Evolutionary conservation across 305 asterid genomes (phyloP), one percentile per base, ranked within the genome.

Genomic region (Andrographis paniculata): DNA sequence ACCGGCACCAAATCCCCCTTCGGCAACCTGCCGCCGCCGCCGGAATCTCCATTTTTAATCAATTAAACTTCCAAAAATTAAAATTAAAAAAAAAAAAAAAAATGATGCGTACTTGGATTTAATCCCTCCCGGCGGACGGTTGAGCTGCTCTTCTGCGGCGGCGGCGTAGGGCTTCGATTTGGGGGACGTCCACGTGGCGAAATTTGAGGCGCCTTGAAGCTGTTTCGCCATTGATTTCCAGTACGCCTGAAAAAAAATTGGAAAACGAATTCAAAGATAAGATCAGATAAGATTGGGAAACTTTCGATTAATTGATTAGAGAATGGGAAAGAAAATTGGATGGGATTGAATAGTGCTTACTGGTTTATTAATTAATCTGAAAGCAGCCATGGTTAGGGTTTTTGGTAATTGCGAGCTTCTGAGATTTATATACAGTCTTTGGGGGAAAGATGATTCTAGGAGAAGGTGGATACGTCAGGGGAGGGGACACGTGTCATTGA

Each of bases 1-100:
- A 84, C 81, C 20, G 97, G 93, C 14, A 67, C 60, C 7, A 52
- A 66, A 4, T 67, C 92, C 3, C 81, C 88, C 72, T 58, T 75
- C 2, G 59, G 17, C 1, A 42, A 9, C 77, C 84, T 73, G 44
- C 8, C 8, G 12, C 9, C 33, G n/a, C 38, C 4, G n/a, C 12
- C 12, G 14, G 12, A 33, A 5, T 33, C 13, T 2, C 4, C 11
- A 33, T 2, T 33, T 33, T 13, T 6, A 4, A 24, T 4, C 30
- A 24, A 24, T 3, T 24, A 3, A 24, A 8, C 30, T 24, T 8
- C 6, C 30, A 24, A 24, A 24, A 24, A 24, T n/a, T n/a, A 33
- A 7, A 4, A 4, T 13, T 33, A 11, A 6, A 33, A 2, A 2
- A 2, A 33, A 9, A 6, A 9, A 13, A 33, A 6, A 6, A n/a